Evolutionary conservation across 345 rosid genomes (phyloP).

Genomic region (Populus davidiana): DNA sequence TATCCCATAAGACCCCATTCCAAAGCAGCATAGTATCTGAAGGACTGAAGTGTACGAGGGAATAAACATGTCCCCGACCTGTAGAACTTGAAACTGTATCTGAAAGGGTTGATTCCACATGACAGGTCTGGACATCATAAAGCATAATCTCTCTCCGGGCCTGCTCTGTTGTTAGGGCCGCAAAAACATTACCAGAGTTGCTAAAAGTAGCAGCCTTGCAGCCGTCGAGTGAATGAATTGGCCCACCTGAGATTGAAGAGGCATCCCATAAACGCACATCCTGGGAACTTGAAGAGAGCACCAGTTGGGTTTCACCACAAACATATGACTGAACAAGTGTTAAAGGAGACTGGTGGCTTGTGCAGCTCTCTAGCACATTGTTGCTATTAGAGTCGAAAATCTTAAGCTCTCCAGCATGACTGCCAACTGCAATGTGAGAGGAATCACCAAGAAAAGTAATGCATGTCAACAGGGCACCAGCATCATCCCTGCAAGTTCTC

Average conservation of each 20-base stretch:
- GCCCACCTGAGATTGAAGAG: conserved; percentile 59
- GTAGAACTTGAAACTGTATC: conserved; percentile 55
- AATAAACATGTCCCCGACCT: conserved; percentile 67
- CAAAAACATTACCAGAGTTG: conserved; percentile 71
- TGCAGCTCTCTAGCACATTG: conserved; percentile 63
- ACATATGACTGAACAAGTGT: conserved; percentile 65
- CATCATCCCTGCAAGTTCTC: conserved; percentile 95
- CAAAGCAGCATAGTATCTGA: conserved; percentile 78
- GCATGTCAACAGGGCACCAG: conserved; percentile 72
- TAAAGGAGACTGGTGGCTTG: conserved; percentile 76
- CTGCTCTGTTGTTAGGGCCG: conserved; percentile 60
- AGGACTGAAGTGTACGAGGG: conserved; percentile 85
- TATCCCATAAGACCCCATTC: conserved; percentile 92
- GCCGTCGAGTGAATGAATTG: conserved; percentile 68
- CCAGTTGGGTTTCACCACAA: conserved; percentile 57
- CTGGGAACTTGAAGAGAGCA: conserved; percentile 82
- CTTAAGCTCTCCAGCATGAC: conserved; percentile 80
- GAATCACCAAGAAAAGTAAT: conserved; percentile 72
- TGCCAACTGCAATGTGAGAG: conserved; percentile 83
- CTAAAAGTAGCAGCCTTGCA: conserved; percentile 91
- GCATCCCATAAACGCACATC: conserved; percentile 94
- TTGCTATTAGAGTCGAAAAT: conserved; percentile 67
- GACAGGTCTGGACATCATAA: conserved; percentile 75
- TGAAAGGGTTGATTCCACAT: conserved; percentile 47
- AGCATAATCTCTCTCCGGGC: conserved; percentile 71